Evolutionary conservation across 1,284 basidiomycete species (phyloP).

Genomic region (Cystobasidium sp.): DNA sequence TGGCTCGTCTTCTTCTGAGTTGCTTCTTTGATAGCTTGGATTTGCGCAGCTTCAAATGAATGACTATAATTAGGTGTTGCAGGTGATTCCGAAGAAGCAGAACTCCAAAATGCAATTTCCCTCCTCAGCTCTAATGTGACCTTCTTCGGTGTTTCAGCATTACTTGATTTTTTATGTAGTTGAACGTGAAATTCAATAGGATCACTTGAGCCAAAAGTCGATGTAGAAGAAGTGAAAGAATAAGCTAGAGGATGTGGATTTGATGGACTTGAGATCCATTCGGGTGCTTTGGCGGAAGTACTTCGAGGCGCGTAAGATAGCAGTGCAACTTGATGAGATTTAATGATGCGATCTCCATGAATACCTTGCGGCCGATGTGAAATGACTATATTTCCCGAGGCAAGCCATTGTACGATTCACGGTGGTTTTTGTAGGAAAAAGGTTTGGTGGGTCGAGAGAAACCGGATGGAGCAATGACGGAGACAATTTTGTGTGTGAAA

Average conservation of each 20-base stretch:
- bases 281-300: not conserved
- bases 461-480: not conserved
- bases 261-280: not conserved
- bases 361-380: slow-evolving; percentile 39
- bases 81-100: not conserved
- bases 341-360: slow-evolving; percentile 38
- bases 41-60: not conserved
- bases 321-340: slow-evolving; percentile 44
- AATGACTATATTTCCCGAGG: slow-evolving; percentile 44
- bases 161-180: slow-evolving; percentile 18
- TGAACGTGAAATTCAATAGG: slow-evolving; percentile 40
- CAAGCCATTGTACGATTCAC: not conserved
- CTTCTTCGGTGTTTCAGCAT: slow-evolving; percentile 38
- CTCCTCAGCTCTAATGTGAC: slow-evolving; percentile 40
- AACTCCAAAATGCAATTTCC: slow-evolving; percentile 23
- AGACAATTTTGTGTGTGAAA: not conserved
- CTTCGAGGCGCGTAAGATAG: slow-evolving; percentile 16
- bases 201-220: slow-evolving; percentile 42
- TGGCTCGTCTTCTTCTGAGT: not conserved
- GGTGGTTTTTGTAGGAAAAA: not conserved
- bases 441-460: not conserved
- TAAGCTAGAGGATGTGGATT: slow-evolving; percentile 31
- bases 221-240: slow-evolving; percentile 26
- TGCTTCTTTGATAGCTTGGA: not conserved
- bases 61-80: not conserved